These are phyloP conservation scores for Neonectria ditissima DNA, from an alignment of 2,329 filamentous ascomycete species.

Conservation along the genomic window DNA sequence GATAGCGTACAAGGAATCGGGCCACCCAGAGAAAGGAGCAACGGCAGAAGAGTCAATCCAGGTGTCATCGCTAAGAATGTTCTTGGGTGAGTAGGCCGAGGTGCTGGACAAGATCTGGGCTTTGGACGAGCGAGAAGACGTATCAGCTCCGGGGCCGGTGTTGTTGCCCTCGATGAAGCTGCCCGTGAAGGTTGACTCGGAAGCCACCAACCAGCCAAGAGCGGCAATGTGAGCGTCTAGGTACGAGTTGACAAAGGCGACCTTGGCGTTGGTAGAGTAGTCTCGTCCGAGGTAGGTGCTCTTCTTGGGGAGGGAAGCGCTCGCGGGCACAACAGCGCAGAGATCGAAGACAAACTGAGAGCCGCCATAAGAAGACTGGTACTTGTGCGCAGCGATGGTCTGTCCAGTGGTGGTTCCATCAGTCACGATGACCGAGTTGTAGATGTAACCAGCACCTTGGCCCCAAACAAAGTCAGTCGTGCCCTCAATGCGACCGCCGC, in stretches of 20 bases:
- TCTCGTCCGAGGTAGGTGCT: conserved; percentile 47
- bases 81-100: conserved; percentile 63
- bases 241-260: conserved; percentile 47
- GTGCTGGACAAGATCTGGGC: conserved; percentile 49
- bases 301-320: conserved; percentile 38
- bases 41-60: conserved; percentile 49
- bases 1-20: conserved; percentile 43
- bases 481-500: conserved; percentile 31
- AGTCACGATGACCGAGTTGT: conserved; percentile 39
- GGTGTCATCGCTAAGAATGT: conserved; percentile 46
- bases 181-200: conserved; percentile 41
- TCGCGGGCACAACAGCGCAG: conserved; percentile 51
- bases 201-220: conserved; percentile 43
- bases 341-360: conserved; percentile 58
- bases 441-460: conserved; percentile 40
- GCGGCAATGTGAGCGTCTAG: conserved; percentile 44
- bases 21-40: conserved; percentile 45
- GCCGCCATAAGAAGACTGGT: conserved; percentile 44
- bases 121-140: conserved; percentile 38
- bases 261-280: conserved; percentile 40
- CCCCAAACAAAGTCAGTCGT: conserved; percentile 41
- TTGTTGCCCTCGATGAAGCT: conserved; percentile 50
- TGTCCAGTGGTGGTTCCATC: conserved; percentile 35
- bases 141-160: conserved; percentile 45
- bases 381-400: conserved; percentile 45